Evolutionary conservation across 2,329 filamentous ascomycete species (phyloP).

Genomic region (Fusarium torulosum): DNA sequence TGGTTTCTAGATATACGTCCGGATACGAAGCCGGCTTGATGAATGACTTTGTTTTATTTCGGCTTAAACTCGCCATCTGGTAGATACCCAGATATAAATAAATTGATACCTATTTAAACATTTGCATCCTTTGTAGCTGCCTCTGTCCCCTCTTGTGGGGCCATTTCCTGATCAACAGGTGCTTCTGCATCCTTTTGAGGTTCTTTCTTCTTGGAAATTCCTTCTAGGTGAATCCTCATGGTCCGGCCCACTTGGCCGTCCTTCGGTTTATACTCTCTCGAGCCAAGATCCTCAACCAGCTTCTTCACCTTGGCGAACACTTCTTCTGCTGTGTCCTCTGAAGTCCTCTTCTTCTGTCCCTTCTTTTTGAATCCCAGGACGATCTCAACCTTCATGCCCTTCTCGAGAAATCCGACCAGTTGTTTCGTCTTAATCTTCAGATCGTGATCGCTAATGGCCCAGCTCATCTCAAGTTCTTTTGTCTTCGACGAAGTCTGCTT

Average conservation of each 20-base stretch:
- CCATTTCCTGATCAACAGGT: not conserved
- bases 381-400: conserved; percentile 82
- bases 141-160: not conserved
- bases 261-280: conserved; percentile 59
- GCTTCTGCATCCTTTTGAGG: not conserved
- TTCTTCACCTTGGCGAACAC: conserved; percentile 63
- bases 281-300: conserved; percentile 52
- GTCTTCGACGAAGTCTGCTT: conserved; percentile 57
- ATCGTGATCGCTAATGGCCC: conserved; percentile 84
- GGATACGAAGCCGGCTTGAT: conserved; percentile 31
- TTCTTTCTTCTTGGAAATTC: conserved; percentile 36
- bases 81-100: conserved; percentile 44
- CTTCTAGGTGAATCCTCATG: conserved; percentile 60
- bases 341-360: conserved; percentile 68
- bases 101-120: conserved; percentile 32
- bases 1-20: conserved; percentile 31
- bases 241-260: conserved; percentile 61
- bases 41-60: conserved; percentile 35
- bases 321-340: conserved; percentile 70
- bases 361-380: conserved; percentile 72
- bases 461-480: conserved; percentile 91
- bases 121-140: conserved; percentile 2
- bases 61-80: conserved; percentile 38
- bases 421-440: conserved; percentile 77
- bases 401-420: conserved; percentile 75